Percentiles rank a stretch among this genome's conserved stretches.
phyloP scores from a whole-genome alignment of 306 rosid species.

The Sicyos baderoa region DNA sequence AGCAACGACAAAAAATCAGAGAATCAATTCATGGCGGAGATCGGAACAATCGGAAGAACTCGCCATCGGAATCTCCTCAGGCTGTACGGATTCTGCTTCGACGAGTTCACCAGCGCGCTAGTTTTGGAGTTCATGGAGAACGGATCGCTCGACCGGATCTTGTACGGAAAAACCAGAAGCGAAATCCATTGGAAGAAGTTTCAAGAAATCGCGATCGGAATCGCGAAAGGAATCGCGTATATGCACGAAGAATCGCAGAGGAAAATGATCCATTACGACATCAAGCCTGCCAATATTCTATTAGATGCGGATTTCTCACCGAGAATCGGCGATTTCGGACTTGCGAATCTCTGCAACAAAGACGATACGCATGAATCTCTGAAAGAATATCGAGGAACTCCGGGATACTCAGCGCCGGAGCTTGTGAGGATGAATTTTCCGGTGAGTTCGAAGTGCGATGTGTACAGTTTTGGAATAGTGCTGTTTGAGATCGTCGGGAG shows the following conservation, averaged over 20 bases:
- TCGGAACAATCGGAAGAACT: conserved; percentile 26
- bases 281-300: conserved; percentile 48
- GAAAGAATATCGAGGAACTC: conserved; percentile 46
- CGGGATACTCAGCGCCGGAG: conserved; percentile 51
- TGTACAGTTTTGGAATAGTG: conserved; percentile 48
- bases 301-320: conserved; percentile 32
- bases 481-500: conserved; percentile 41
- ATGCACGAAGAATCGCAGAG: conserved; percentile 42
- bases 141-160: conserved; percentile 42
- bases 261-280: conserved; percentile 47
- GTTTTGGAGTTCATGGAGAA: conserved; percentile 44
- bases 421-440: conserved; percentile 37
- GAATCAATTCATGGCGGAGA: conserved; percentile 37
- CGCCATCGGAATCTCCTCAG: conserved; percentile 38
- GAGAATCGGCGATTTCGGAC: conserved; percentile 46
- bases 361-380: conserved; percentile 34
- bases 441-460: conserved; percentile 41
- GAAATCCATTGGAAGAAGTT: conserved; percentile 32
- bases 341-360: conserved; percentile 36
- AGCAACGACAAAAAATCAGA: conserved; percentile 30
- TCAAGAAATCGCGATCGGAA: conserved; percentile 39
- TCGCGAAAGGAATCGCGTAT: conserved; percentile 41
- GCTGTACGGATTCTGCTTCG: conserved; percentile 40
- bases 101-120: conserved; percentile 29
- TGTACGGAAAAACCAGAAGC: conserved; percentile 22